A percentile compares a stretch with the other conserved stretches of the same genome.
phyloP scores from a whole-genome alignment of 345 rosid species.

The Populus deltoides region DNA sequence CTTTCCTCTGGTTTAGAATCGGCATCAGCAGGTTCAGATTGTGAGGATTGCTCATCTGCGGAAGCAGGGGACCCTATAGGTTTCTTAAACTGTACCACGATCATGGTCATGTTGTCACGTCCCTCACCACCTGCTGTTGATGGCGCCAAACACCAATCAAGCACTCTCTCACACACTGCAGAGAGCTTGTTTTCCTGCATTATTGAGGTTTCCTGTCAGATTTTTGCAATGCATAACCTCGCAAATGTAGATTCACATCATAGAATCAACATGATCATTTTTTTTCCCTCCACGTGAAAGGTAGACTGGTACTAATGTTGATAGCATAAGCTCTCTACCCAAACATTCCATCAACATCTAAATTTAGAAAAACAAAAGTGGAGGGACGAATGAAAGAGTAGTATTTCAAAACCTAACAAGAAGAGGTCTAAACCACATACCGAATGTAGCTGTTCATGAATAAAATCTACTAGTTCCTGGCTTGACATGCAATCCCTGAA shows the following conservation, averaged over 20 bases:
- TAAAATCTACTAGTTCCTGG: conserved; percentile 89
- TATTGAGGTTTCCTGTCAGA: background rate
- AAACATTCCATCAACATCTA: background rate
- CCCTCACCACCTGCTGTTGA: conserved; percentile 80
- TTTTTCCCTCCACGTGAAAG: background rate
- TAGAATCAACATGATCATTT: background rate
- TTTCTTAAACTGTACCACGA: conserved; percentile 86
- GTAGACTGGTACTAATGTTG: background rate
- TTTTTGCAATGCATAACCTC: background rate
- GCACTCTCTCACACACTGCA: conserved; percentile 71
- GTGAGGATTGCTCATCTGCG: conserved; percentile 36
- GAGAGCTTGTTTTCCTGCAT: conserved; percentile 91
- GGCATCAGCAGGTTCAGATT: conserved; percentile 19
- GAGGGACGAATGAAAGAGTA: background rate
- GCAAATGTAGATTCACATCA: background rate
- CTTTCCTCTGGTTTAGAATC: conserved; percentile 28
- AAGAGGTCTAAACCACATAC: conserved; percentile 35
- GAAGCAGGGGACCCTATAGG: conserved; percentile 31
- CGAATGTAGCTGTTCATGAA: conserved; percentile 63
- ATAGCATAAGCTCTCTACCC: background rate
- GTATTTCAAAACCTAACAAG: background rate
- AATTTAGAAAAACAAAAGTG: background rate
- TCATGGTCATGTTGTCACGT: conserved; percentile 98
- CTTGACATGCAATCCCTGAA: conserved; percentile 98
- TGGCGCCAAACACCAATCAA: conserved; percentile 87